phyloP scores from a whole-genome alignment of 345 rosid genomes.

The Melastoma malabathricum region DNA sequence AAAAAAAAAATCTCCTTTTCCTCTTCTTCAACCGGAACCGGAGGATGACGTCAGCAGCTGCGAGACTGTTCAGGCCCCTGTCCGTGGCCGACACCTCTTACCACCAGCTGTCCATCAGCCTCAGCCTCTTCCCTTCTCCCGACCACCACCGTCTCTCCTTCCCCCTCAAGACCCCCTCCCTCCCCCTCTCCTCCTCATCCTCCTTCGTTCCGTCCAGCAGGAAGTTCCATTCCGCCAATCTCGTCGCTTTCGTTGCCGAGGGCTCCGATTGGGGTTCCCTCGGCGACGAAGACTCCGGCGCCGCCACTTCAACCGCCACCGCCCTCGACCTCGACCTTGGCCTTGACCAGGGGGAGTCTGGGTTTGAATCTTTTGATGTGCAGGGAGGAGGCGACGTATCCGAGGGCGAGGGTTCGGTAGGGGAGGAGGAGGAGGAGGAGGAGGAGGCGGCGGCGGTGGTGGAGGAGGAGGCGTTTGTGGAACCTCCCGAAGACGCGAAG shows the following conservation, averaged over 20 bases:
- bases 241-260: conserved; percentile 41
- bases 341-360: conserved; percentile 10
- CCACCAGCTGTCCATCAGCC: conserved; percentile 23
- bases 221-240: conserved; percentile 25
- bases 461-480: conserved; percentile 21
- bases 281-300: conserved; percentile 30
- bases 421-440: conserved; percentile 25
- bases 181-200: conserved; percentile 9
- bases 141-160: conserved; percentile 16
- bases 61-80: conserved; percentile 35
- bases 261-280: conserved; percentile 38
- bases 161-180: conserved; percentile 9
- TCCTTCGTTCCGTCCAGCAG: conserved; percentile 18
- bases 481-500: conserved; percentile 77
- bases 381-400: conserved; percentile 6
- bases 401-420: conserved; percentile 13
- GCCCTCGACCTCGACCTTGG: not conserved
- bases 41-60: conserved; percentile 29
- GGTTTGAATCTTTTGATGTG: not conserved
- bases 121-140: conserved; percentile 13
- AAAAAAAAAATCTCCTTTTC: no score
- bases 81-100: conserved; percentile 40
- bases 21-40: not conserved
- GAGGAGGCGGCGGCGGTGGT: conserved; percentile 17
- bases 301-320: conserved; percentile 4